Conservation (phyloP, 345 rosid genomes). For the Mercurialis annua region DNA sequence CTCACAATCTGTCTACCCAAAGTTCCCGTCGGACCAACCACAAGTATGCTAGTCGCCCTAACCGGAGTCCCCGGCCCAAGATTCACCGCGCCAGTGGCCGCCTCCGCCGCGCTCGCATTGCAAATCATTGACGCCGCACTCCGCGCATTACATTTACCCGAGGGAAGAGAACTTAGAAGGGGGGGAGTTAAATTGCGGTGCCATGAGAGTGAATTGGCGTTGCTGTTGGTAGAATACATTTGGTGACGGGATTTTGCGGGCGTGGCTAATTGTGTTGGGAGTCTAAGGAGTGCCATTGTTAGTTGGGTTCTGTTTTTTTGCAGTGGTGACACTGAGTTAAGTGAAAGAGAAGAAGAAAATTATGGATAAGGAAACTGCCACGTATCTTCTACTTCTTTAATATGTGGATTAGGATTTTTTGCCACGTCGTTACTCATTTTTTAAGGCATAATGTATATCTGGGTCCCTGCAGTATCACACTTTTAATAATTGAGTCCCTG, state of each 20-base stretch:
- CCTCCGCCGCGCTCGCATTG: conserved; percentile 16
- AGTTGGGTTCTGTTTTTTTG: not conserved
- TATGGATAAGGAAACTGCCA: conserved; percentile 4
- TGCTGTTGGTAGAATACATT: not conserved
- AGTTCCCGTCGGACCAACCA: conserved; percentile 88
- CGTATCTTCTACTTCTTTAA: not conserved
- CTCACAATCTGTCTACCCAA: conserved; percentile 89
- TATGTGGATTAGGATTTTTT: not conserved
- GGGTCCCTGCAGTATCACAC: too few relatives aligned
- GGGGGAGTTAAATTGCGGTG: conserved; percentile 38
- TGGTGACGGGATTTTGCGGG: conserved; percentile 34
- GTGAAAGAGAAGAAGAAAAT: not conserved
- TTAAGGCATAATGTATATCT: too few relatives aligned
- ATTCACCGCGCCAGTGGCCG: conserved; percentile 39
- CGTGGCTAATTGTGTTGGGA: conserved; percentile 50
- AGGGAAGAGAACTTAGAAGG: conserved; percentile 22
- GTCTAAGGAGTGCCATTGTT: conserved; percentile 51
- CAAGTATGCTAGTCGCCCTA: conserved; percentile 71
- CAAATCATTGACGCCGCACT: conserved; percentile 27
- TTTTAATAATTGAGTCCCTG: too few relatives aligned
- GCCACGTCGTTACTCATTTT: not conserved
- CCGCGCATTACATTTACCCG: conserved; percentile 27
- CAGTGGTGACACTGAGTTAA: not conserved
- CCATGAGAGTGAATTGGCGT: conserved; percentile 41
- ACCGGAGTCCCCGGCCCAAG: conserved; percentile 80